Conservation (phyloP, 2,329 filamentous ascomycete species). For the Cladosporium sp. region DNA sequence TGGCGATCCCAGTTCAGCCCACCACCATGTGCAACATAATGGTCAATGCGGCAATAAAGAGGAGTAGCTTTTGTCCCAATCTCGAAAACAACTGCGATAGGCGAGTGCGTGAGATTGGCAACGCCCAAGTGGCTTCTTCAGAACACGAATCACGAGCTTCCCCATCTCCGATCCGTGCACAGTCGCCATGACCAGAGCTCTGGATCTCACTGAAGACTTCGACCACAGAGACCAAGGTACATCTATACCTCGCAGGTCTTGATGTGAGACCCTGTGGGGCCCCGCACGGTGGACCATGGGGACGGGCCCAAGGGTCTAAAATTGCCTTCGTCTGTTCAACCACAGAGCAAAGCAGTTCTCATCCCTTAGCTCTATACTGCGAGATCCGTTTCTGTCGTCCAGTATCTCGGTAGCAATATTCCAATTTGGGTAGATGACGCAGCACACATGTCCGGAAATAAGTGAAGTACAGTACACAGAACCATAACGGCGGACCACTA, state of each 20-base stretch:
- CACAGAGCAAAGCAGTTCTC: not conserved
- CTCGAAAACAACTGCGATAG: not conserved
- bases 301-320: not conserved
- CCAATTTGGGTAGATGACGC: not conserved
- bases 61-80: not conserved
- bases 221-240: not conserved
- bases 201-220: not conserved
- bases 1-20: not conserved
- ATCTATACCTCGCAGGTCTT: not conserved
- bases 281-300: not conserved
- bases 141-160: not conserved
- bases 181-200: not conserved
- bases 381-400: not conserved
- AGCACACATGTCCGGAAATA: not conserved
- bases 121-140: not conserved
- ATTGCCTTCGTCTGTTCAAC: not conserved
- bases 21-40: not conserved
- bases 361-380: not conserved
- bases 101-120: not conserved
- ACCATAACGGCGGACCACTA: not conserved
- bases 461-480: not conserved
- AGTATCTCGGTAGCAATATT: not conserved
- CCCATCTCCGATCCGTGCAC: not conserved
- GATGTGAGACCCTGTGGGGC: not conserved
- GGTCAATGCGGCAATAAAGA: not conserved